Percentiles rank a stretch among this genome's conserved stretches.
These are phyloP conservation scores for Populus ilicifolia DNA, from an alignment of 345 rosid genomes.

Conservation along the genomic window DNA sequence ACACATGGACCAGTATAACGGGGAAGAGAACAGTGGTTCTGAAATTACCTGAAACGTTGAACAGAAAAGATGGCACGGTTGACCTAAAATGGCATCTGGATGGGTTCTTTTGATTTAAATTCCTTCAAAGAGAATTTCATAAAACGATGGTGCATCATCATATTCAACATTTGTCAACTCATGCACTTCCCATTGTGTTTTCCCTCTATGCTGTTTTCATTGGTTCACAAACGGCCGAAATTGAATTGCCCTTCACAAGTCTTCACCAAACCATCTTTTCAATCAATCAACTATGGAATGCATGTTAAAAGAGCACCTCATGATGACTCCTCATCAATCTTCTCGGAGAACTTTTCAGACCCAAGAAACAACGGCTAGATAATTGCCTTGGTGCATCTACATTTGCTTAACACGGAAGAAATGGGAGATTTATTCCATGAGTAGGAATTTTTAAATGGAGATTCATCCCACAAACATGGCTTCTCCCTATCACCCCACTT, in stretches of 20 bases:
- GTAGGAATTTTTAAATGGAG: constrained; percentile 20
- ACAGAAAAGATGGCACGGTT: background rate
- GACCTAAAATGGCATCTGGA: background rate
- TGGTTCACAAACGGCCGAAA: constrained; percentile 5
- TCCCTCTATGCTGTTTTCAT: background rate
- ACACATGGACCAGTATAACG: background rate
- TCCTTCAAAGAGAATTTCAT: background rate
- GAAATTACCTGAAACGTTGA: background rate
- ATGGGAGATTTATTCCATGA: constrained; percentile 29
- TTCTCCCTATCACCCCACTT: constrained; percentile 11
- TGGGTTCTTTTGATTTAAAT: background rate
- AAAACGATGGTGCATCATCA: constrained; percentile 1
- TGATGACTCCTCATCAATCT: background rate
- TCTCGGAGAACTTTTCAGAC: background rate
- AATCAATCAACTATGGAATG: background rate
- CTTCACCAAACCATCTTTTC: constrained; percentile 3
- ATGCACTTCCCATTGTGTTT: background rate
- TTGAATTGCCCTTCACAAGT: background rate
- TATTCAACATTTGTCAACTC: background rate
- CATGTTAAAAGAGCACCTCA: constrained; percentile 3
- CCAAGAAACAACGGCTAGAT: constrained; percentile 4
- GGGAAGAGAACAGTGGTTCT: no score
- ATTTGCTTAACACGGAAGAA: constrained; percentile 35
- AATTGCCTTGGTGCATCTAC: constrained; percentile 14
- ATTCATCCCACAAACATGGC: constrained; percentile 15